Conservation (phyloP, 1,284 basidiomycete species). For the Takashimella koratensis region DNA sequence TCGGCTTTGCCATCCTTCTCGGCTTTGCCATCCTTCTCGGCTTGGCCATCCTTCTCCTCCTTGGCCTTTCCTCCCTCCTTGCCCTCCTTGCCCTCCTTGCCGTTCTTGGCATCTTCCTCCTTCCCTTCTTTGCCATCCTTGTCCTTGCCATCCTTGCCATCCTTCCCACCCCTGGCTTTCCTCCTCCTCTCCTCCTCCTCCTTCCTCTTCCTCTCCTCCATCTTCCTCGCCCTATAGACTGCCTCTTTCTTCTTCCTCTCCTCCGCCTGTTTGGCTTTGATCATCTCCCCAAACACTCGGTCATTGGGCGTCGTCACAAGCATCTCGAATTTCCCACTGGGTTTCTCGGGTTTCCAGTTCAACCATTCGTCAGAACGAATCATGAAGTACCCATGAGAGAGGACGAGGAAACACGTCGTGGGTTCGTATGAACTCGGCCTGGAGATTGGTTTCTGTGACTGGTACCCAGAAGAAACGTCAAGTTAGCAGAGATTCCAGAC, state of each 20-base stretch:
- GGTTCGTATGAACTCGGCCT: constrained; percentile 1
- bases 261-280: constrained; percentile 60
- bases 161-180: constrained; percentile 14
- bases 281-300: constrained; percentile 51
- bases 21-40: constrained; percentile 1
- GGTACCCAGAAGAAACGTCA: no score
- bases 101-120: constrained; percentile 2
- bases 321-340: constrained; percentile 26
- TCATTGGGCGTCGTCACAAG: constrained; percentile 27
- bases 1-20: constrained; percentile 8
- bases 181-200: constrained; percentile 11
- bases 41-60: constrained; percentile 3
- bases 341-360: constrained; percentile 25
- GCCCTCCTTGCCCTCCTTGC: background rate
- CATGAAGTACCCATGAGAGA: constrained; percentile 71
- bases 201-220: constrained; percentile 53
- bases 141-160: constrained; percentile 7
- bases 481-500: no score
- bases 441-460: constrained; percentile 25
- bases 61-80: background rate
- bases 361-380: constrained; percentile 47
- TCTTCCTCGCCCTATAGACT: constrained; percentile 50
- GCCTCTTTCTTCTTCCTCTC: constrained; percentile 56
- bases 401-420: constrained; percentile 45
- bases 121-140: constrained; percentile 5